Base-by-base conservation (phyloP, 192 early-diverging fungal species). In the Chytriomyces hyalinus region DNA sequence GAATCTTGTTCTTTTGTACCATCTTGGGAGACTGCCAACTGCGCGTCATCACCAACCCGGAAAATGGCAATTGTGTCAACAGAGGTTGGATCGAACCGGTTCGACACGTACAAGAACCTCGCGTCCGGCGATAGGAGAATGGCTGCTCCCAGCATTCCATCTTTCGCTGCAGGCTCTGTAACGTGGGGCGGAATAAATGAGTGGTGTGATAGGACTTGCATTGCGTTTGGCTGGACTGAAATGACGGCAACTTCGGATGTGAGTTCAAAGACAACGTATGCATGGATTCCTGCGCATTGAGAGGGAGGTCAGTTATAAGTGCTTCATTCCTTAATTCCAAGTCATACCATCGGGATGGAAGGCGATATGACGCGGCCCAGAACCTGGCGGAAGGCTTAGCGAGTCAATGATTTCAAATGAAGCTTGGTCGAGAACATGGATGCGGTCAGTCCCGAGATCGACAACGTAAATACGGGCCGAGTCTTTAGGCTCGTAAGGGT, bases 241-340 rank as follows among this genome's bases (percentile, higher is more conserved):
- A 70, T 57, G 9, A 70, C 69, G 17, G 69, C 69, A 15, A 70
- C 20, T 57, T 50, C n/a, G 49, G 50, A 59, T 20, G 47, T 22
- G 24, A 70, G 69, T 60, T 70, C 69, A 10, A 70, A 44, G 50
- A 57, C 57, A 9, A 70, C 69, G 28, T 70, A 70, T 9, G 69
- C 69, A 26, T 53, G 47, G 15, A 51, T 70, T n/a, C 69, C 69
- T 43, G 64, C 0, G 13, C 13, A 26, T 17, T 17, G 4, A n/a
- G 15, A n/a, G 57, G 57, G 57, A 4, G 57, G 15, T 60, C 22
- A n/a, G 15, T 60, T n/a, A 5, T 5, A n/a, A 1, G 15, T 60
- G 15, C 22, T 60, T 60, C 22, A 4, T 5, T 5, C 22, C 4
- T 60, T 60, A 1, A 60, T n/a, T n/a, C 17, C 15, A n/a, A 60